Base-by-base conservation (phyloP, 768 basidiomycete species). In the Pulveroboletus sp. region DNA sequence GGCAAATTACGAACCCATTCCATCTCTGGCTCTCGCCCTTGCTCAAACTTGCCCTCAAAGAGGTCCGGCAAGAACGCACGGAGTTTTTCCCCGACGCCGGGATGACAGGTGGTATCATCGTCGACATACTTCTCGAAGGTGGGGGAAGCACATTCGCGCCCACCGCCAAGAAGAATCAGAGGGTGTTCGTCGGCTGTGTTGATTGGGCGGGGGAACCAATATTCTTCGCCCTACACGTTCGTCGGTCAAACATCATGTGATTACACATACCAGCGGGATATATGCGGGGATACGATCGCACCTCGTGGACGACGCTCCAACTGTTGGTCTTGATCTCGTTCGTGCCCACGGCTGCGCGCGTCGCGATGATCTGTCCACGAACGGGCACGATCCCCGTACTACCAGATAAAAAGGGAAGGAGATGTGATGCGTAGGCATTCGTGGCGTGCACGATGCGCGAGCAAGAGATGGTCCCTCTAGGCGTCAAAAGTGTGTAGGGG, bases 381-480 rank as follows among this genome's bases (percentile, higher is more conserved):
- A 80, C 80, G 0, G 89, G 90, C 4, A 86, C 68, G 45, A 92
- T 82, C 2, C 78, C 77, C 1, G 56, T 53, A 12, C 51, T 72
- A 0, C 82, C 80, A 8, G 73, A 57, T 24, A 93, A 62, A 50
- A 81, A 77, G 0, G 88, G 86, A n/a, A 96, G 72, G 30, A 95
- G 77, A 57, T 86, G 76, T 4, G 84, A 79, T 11, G 83, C 79
- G 52, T 94, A 93, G 0, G 73, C 93, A 58, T 96, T 96, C 10
- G 90, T 93, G 0, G 89, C 90, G 62, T 93, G 90, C 5, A 96
- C 71, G 37, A 95, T 78, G 51, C 83, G 81, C 17, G 73, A 66
- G 54, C 86, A 83, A 5, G 62, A 35, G 19, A 92, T 63, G 1
- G 60, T 55, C 1, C 93, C 91, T n/a, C 89, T 78, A 1, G 82